A percentile compares a stretch with the other conserved stretches of the same genome.
Evolutionary conservation across 78 protist genomes (phyloP).

Genomic region (Pigoraptor vietnamica): DNA sequence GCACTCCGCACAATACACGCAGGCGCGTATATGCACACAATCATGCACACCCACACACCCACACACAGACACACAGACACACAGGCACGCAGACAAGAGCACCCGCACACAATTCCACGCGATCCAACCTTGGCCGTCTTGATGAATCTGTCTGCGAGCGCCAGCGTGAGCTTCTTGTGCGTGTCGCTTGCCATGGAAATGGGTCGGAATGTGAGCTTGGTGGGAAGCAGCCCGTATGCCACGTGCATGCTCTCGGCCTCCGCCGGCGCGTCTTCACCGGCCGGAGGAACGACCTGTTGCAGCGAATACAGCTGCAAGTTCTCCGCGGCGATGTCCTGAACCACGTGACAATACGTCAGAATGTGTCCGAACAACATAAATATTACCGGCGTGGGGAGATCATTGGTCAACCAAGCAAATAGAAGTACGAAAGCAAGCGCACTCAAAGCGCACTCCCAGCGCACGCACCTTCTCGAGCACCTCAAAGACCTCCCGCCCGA

Average conservation of each 20-base stretch:
- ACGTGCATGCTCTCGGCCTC: too few species aligned
- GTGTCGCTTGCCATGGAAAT: background rate
- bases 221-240: background rate
- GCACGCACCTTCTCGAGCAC: background rate
- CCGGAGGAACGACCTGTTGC: background rate
- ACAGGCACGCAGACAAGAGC: background rate
- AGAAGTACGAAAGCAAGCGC: background rate
- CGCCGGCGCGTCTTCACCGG: too few species aligned
- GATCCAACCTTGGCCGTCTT: background rate
- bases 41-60: too few species aligned
- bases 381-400: too few species aligned
- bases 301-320: background rate
- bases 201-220: background rate
- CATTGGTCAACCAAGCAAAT: background rate
- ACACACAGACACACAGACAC: background rate
- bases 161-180: background rate
- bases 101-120: background rate
- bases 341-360: too few species aligned
- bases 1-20: too few species aligned
- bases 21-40: too few species aligned
- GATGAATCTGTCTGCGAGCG: background rate
- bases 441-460: background rate
- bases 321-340: background rate
- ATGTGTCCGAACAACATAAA: too few species aligned
- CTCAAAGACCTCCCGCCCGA: background rate